Conservation (phyloP, 73 alveolate genomes). For the Tetrahymena thermophila region DNA sequence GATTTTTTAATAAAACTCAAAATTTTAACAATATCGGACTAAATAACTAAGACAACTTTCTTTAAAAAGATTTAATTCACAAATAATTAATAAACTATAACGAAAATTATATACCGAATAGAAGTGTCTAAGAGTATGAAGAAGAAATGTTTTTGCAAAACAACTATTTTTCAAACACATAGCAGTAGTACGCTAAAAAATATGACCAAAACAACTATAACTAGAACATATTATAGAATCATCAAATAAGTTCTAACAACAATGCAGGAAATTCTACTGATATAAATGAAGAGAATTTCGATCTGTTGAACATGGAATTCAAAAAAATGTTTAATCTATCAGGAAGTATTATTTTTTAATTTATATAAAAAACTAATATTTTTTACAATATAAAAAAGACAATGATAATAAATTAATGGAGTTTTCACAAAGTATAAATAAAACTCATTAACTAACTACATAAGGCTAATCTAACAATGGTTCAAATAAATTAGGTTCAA, state of each 20-base stretch:
- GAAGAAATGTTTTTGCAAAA: neutral
- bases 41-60: neutral
- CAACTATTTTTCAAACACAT: neutral
- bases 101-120: neutral
- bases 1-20: neutral
- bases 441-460: neutral
- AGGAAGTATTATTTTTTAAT: neutral
- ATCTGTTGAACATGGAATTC: neutral
- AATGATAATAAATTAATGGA: neutral
- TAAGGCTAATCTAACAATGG: neutral
- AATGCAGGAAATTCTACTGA: neutral
- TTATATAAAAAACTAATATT: neutral
- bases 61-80: neutral
- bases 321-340: neutral
- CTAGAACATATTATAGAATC: neutral
- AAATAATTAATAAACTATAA: neutral
- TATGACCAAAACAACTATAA: neutral
- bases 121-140: neutral
- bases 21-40: neutral
- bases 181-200: neutral
- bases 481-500: neutral
- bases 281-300: neutral
- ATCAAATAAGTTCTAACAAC: neutral
- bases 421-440: neutral
- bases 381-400: neutral